phyloP scores from a whole-genome alignment of 768 basidiomycete genomes.

The Amanita molliuscula region DNA sequence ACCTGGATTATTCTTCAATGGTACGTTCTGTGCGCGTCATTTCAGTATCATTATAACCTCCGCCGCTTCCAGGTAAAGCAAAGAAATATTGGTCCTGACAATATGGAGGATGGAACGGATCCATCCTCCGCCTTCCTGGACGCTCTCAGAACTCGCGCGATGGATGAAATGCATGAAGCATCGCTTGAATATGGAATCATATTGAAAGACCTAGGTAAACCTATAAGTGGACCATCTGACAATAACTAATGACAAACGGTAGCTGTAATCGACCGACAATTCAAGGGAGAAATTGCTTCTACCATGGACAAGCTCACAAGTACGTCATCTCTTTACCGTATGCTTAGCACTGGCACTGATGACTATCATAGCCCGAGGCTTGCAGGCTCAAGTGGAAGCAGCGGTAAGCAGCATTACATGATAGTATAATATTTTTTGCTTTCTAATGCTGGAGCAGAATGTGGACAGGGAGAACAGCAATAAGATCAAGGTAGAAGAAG shows the following conservation, averaged over 20 bases:
- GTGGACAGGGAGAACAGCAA: conserved; percentile 84
- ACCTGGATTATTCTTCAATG: conserved; percentile 45
- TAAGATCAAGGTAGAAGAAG: conserved; percentile 80
- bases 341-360: conserved; percentile 1
- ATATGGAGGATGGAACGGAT: conserved; percentile 60
- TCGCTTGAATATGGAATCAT: conserved; percentile 79
- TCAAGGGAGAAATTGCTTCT: conserved; percentile 79
- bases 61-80: conserved; percentile 51
- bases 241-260: conserved; percentile 1
- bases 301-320: conserved; percentile 79
- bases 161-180: conserved; percentile 80
- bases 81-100: conserved; percentile 67
- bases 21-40: conserved; percentile 10
- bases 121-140: conserved; percentile 72
- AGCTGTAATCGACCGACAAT: conserved; percentile 83
- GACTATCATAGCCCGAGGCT: conserved; percentile 44
- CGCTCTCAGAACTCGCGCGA: conserved; percentile 69
- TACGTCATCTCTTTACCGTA: conserved; percentile 8
- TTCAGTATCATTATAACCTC: not conserved
- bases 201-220: conserved; percentile 65
- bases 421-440: not conserved
- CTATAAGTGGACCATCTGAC: not conserved
- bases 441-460: conserved; percentile 33
- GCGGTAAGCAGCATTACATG: conserved; percentile 36
- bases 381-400: conserved; percentile 83